Base-by-base conservation (phyloP, 306 rosid genomes). In the Prunus mume region DNA sequence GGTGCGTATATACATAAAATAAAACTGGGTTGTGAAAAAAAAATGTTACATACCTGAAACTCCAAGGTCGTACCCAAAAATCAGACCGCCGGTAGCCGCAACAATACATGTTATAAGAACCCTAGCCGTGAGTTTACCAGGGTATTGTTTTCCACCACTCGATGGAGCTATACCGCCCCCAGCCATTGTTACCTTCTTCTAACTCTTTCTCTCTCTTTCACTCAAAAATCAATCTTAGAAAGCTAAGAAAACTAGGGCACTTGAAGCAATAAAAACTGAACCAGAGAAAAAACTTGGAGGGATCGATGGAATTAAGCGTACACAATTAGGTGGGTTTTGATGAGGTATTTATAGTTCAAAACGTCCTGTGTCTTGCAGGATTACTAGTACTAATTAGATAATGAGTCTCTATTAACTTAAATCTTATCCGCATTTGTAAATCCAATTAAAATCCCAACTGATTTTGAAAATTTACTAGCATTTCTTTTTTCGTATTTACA, bases 51-150 rank as follows among this genome's bases (percentile, higher is more conserved):
- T 78, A 93, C 98, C 97, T 61, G 98, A 93, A 74, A 91, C 83
- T 6, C 98, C 97, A 27, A 89, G 90, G 76, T 93, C 97, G 55
- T 93, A 93, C 18, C 97, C 98, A 56, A 91, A 93, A 32, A 93
- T 93, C 49, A 93, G 9, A 11, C 97, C 98, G 1, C 96, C 97
- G 1, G 78, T 76, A 1, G 93, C 96, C 2, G 97, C 98, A 41
- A 87, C 66, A 14, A 91, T 2, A 56, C 93, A 91, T 17, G 88
- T 81, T 19, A 80, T 2, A 0, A 88, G 47, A 58, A 93, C 98
- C 80, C 86, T 85, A 15, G 32, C 14, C 11, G 93, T 27, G 66
- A 87, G 87, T 30, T 84, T 76, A 0, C 91, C 96, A 0, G 96
- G 91, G 68, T 93, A 90, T 0, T 73, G 22, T 56, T 81, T 86